Conservation (phyloP, 2,329 filamentous ascomycete genomes). For the Plectosphaerella sp. region DNA sequence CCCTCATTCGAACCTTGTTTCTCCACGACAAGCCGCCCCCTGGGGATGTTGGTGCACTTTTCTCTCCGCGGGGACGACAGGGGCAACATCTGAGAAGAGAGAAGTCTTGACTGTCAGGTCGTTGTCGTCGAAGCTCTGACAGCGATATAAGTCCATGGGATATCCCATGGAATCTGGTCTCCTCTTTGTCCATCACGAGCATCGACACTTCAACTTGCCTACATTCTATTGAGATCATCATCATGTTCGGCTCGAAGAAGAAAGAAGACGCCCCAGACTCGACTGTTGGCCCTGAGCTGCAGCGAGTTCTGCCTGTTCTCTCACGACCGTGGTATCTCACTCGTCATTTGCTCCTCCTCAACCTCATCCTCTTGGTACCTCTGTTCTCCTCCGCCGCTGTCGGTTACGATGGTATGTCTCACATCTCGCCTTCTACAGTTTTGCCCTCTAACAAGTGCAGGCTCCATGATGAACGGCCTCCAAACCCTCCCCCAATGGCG, state of each 20-base stretch:
- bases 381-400: slow-evolving; percentile 34
- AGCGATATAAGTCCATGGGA: too few relatives aligned
- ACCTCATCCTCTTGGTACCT: slow-evolving; percentile 37
- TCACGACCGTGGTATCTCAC: slow-evolving; percentile 34
- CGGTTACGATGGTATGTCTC: slow-evolving; percentile 36
- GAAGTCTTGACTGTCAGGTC: not conserved
- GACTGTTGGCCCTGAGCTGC: slow-evolving; percentile 6
- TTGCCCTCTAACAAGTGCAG: slow-evolving; percentile 6
- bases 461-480: slow-evolving; percentile 35
- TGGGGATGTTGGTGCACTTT: too few relatives aligned
- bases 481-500: slow-evolving; percentile 31
- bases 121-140: too few relatives aligned
- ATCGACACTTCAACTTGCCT: too few relatives aligned
- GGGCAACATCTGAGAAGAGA: too few relatives aligned
- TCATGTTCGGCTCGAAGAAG: not conserved
- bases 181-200: too few relatives aligned
- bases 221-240: not conserved
- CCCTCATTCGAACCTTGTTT: too few relatives aligned
- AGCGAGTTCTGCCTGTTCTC: slow-evolving; percentile 33
- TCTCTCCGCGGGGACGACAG: too few relatives aligned
- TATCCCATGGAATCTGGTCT: too few relatives aligned
- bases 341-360: slow-evolving; percentile 36
- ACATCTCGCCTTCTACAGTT: not conserved
- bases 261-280: slow-evolving; percentile 3
- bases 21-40: too few relatives aligned